A percentile compares a stretch with the other conserved stretches of the same genome.
These are phyloP conservation scores for Citrus australasica DNA, from an alignment of 345 rosid species.

Conservation along the genomic window DNA sequence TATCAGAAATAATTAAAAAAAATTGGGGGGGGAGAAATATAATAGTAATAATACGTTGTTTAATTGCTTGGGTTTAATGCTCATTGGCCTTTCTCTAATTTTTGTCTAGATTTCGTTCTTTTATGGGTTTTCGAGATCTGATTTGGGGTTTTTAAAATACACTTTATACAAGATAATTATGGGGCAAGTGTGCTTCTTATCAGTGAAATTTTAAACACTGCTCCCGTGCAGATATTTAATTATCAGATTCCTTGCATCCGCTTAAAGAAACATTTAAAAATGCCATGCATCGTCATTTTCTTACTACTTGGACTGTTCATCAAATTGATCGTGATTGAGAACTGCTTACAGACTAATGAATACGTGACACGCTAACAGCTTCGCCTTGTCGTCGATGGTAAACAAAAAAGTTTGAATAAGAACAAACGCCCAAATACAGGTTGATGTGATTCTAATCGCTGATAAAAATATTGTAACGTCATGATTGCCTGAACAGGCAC, in stretches of 20 bases:
- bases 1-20: neutral
- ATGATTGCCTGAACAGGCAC: neutral
- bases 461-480: neutral
- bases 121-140: neutral
- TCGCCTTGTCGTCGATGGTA: neutral
- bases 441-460: neutral
- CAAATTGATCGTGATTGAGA: neutral
- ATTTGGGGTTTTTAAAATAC: neutral
- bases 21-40: too few species aligned
- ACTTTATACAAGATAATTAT: neutral
- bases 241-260: too few species aligned
- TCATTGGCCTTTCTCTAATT: neutral
- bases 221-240: too few species aligned
- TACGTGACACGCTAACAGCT: neutral
- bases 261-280: too few species aligned
- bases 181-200: neutral
- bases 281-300: too few species aligned
- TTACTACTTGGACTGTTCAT: neutral
- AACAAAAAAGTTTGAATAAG: neutral
- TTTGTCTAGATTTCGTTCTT: too few species aligned
- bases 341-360: neutral
- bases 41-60: too few species aligned
- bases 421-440: neutral
- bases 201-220: too few species aligned
- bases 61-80: neutral